Conservation (phyloP, 2,329 filamentous ascomycete genomes). For the Fusarium coffeatum region DNA sequence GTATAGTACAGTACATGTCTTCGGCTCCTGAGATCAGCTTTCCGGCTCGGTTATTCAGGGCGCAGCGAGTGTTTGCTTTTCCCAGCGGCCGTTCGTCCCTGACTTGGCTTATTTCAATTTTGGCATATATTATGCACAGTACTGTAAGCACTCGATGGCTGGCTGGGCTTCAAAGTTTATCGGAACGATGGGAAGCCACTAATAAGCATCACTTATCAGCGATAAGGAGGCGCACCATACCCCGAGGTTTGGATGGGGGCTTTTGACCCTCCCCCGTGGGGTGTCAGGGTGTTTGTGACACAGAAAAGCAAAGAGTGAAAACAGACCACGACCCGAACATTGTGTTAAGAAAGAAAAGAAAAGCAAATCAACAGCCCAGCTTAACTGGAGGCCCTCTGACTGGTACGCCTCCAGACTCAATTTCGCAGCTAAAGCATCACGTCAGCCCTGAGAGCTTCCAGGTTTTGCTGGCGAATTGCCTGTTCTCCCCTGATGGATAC, state of each 20-base stretch:
- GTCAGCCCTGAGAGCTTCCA: slow-evolving; percentile 33
- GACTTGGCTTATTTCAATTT: slow-evolving; percentile 16
- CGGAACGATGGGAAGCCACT: slow-evolving; percentile 30
- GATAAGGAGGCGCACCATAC: slow-evolving; percentile 23
- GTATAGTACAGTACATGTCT: background rate
- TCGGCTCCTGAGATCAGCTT: slow-evolving; percentile 12
- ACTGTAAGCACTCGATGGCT: background rate
- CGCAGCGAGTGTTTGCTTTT: slow-evolving; percentile 11
- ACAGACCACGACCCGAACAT: slow-evolving; percentile 7
- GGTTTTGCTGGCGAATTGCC: slow-evolving; percentile 2
- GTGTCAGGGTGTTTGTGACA: slow-evolving; percentile 18
- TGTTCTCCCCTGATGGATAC: slow-evolving; percentile 11
- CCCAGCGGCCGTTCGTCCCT: slow-evolving; percentile 21
- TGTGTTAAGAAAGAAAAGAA: background rate
- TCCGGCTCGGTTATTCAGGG: slow-evolving; percentile 16
- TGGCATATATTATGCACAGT: slow-evolving; percentile 7
- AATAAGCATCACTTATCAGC: slow-evolving; percentile 8
- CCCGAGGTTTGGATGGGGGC: slow-evolving; percentile 22
- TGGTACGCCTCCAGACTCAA: slow-evolving; percentile 27
- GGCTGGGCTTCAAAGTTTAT: slow-evolving; percentile 23
- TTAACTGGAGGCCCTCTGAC: background rate
- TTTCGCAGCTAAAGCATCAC: slow-evolving; percentile 24
- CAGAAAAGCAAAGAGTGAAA: slow-evolving; percentile 26
- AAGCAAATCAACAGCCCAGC: background rate
- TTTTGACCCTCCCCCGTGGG: slow-evolving; percentile 20